Conservation (phyloP, 345 rosid species). For the Lenwebbia sp. region DNA sequence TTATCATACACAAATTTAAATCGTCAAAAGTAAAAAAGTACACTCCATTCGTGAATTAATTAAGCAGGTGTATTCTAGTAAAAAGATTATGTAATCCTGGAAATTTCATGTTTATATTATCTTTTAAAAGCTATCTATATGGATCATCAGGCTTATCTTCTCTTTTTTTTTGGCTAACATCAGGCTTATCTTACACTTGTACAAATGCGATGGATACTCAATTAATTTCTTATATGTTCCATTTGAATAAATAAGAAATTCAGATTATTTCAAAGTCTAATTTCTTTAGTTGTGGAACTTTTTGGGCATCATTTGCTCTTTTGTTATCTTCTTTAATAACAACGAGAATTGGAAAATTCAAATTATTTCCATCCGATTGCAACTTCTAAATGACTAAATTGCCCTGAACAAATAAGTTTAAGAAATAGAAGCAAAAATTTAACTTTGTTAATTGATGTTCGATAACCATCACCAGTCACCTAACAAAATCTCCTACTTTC, state of each 20-base stretch:
- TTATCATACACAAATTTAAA: too few species aligned
- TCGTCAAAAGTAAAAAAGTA: too few species aligned
- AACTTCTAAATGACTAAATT: not conserved
- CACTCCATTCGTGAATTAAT: too few species aligned
- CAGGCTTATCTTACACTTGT: not conserved
- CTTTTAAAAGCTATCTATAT: rapidly evolving
- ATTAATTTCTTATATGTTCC: not conserved
- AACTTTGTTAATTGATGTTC: not conserved
- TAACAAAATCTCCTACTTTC: too few species aligned
- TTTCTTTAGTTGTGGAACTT: not conserved
- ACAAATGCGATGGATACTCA: too few species aligned
- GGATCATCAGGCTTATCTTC: not conserved
- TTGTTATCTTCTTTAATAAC: not conserved
- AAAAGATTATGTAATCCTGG: not conserved
- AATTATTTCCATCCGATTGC: not conserved
- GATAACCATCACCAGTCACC: not conserved
- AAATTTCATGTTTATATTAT: not conserved
- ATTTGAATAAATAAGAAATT: not conserved
- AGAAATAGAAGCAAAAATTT: too few species aligned
- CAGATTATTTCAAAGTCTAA: not conserved
- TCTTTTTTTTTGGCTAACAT: too few species aligned
- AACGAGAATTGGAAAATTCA: not conserved
- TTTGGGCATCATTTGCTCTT: not conserved
- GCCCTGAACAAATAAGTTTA: not conserved
- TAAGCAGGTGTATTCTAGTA: too few species aligned